Percentiles rank a stretch among this genome's conserved stretches.
Conservation (phyloP, 2,329 filamentous ascomycete genomes). For the Tolypocladium pustulatum region DNA sequence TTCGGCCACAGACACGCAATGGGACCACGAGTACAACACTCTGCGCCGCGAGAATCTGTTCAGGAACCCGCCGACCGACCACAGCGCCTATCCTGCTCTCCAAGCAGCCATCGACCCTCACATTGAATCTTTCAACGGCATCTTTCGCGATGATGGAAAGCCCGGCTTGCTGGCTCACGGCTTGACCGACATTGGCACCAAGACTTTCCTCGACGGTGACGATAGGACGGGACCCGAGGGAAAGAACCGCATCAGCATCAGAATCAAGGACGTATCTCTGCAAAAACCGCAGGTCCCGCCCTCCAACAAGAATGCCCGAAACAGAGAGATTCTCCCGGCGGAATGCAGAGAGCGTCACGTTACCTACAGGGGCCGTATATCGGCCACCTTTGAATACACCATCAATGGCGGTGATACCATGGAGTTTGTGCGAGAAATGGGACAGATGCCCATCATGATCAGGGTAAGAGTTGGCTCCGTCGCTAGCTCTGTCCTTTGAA, state of each 20-base stretch:
- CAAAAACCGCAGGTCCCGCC: slow-evolving; percentile 72
- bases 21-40: slow-evolving; percentile 81
- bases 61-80: slow-evolving; percentile 75
- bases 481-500: neutral
- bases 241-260: slow-evolving; percentile 67
- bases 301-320: slow-evolving; percentile 73
- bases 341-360: slow-evolving; percentile 92
- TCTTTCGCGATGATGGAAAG: slow-evolving; percentile 63
- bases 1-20: slow-evolving; percentile 54
- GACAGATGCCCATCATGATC: slow-evolving; percentile 86
- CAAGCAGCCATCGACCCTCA: slow-evolving; percentile 82
- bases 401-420: slow-evolving; percentile 80
- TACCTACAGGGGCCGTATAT: slow-evolving; percentile 80
- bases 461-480: slow-evolving; percentile 47
- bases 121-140: slow-evolving; percentile 88
- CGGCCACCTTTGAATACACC: slow-evolving; percentile 71
- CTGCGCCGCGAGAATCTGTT: slow-evolving; percentile 82
- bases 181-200: slow-evolving; percentile 80
- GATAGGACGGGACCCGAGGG: slow-evolving; percentile 45
- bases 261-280: slow-evolving; percentile 71
- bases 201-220: slow-evolving; percentile 76
- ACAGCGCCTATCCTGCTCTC: slow-evolving; percentile 77
- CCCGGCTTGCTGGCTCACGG: slow-evolving; percentile 55
- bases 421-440: slow-evolving; percentile 76
- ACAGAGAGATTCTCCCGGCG: slow-evolving; percentile 78